Percentiles rank a stretch among this genome's conserved stretches.
phyloP scores from a whole-genome alignment of 192 early-diverging fungal species.

The Coemansia sp. region DNA sequence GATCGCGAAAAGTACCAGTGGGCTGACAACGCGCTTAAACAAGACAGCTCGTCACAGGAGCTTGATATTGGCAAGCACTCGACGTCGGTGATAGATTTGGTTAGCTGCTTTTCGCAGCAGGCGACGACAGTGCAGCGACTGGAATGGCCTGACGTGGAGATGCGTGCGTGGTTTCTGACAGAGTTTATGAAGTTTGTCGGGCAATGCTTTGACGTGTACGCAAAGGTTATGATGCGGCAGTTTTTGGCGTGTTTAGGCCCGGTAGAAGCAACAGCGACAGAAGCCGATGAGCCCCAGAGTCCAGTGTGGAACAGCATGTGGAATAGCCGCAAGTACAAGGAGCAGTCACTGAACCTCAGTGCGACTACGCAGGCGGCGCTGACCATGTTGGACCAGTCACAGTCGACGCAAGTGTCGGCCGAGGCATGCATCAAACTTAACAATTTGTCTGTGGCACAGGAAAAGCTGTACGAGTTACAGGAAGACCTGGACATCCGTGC shows the following conservation, averaged over 20 bases:
- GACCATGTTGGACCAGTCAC: conserved; percentile 42
- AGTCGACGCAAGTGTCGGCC: conserved; percentile 28
- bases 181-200: conserved; percentile 49
- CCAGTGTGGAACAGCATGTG: conserved; percentile 46
- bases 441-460: conserved; percentile 43
- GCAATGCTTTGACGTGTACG: conserved; percentile 47
- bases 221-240: conserved; percentile 45
- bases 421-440: conserved; percentile 55
- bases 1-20: conserved; percentile 37
- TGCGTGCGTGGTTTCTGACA: conserved; percentile 41
- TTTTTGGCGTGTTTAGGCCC: conserved; percentile 35
- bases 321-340: conserved; percentile 53
- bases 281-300: conserved; percentile 12
- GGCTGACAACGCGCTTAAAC: conserved; percentile 49
- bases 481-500: conserved; percentile 43
- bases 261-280: conserved; percentile 1
- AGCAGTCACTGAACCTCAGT: conserved; percentile 36
- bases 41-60: conserved; percentile 38
- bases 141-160: conserved; percentile 53
- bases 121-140: conserved; percentile 36
- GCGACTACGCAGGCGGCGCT: conserved; percentile 38
- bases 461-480: conserved; percentile 48
- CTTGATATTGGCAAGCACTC: conserved; percentile 51
- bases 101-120: conserved; percentile 52
- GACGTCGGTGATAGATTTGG: conserved; percentile 54